phyloP scores from a whole-genome alignment of 805 yeast genomes.

The Cyberlindnera veronae region DNA sequence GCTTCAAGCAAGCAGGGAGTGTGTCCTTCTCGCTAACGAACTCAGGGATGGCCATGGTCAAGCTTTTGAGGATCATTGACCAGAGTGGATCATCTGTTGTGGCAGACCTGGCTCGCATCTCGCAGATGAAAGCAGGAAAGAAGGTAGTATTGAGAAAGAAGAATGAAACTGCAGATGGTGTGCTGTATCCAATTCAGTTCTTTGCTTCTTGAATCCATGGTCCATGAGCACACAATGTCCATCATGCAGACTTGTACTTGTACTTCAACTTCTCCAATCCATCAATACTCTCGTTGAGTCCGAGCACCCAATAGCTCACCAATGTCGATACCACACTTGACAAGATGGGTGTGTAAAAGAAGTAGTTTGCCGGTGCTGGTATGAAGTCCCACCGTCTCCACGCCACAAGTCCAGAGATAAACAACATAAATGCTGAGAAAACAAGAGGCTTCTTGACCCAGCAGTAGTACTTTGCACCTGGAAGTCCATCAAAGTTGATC shows the following conservation, averaged over 20 bases:
- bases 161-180: background rate
- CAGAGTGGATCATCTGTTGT: conserved; percentile 2
- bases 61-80: conserved; percentile 12
- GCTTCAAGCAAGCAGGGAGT: conserved; percentile 25
- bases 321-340: conserved; percentile 11
- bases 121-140: background rate
- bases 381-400: conserved; percentile 2
- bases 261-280: conserved; percentile 12
- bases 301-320: conserved; percentile 10
- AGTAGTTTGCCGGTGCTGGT: conserved; percentile 3
- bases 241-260: conserved; percentile 17
- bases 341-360: conserved; percentile 11
- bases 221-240: background rate
- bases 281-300: conserved; percentile 7
- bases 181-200: conserved; percentile 3
- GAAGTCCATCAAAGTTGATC: conserved; percentile 1
- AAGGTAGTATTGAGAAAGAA: background rate
- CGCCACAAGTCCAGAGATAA: conserved; percentile 4
- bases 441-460: conserved; percentile 4
- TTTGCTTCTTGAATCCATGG: background rate
- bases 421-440: conserved; percentile 6
- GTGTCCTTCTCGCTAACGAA: conserved; percentile 27
- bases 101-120: background rate
- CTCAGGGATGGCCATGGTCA: conserved; percentile 24
- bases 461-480: background rate